Evolutionary conservation across 1,284 basidiomycete species (phyloP).

Genomic region (Puccinia hordei): DNA sequence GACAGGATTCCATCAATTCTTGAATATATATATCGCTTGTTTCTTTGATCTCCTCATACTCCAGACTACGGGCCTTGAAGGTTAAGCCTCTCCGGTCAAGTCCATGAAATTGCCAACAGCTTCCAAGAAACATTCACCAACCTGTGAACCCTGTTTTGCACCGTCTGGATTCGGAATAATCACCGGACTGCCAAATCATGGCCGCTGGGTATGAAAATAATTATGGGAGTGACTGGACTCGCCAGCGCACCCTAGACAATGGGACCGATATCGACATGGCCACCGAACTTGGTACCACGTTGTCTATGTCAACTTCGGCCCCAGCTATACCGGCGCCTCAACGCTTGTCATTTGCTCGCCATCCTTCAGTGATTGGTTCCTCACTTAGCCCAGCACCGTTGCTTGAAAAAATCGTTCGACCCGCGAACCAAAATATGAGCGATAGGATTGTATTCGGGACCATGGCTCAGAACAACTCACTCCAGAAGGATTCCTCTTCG

Average conservation of each 20-base stretch:
- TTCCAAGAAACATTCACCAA: not conserved
- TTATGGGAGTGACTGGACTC: constrained; percentile 50
- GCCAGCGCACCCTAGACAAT: constrained; percentile 5
- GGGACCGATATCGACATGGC: constrained; percentile 12
- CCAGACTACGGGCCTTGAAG: not conserved
- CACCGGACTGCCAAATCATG: not conserved
- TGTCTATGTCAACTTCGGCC: constrained; percentile 18
- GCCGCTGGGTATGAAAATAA: constrained; percentile 1
- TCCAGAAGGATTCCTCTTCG: not conserved
- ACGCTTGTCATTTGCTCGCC: constrained; percentile 48
- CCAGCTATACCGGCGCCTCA: constrained; percentile 15
- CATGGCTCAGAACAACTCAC: constrained; percentile 7
- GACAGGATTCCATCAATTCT: constrained; percentile 4
- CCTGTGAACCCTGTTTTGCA: no score
- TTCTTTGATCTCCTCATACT: not conserved
- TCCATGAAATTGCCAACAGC: not conserved
- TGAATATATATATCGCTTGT: not conserved
- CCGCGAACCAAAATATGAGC: constrained; percentile 9
- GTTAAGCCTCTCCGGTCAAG: not conserved
- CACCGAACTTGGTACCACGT: constrained; percentile 16
- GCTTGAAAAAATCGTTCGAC: constrained; percentile 11
- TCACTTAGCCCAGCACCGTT: constrained; percentile 14
- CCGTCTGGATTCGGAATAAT: not conserved
- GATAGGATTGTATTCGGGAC: constrained; percentile 14
- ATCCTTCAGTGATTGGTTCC: constrained; percentile 42